Evolutionary conservation across 2,329 filamentous ascomycete genomes (phyloP), one percentile per base, ranked within the genome.

Genomic region (Paecilomyces sp.): DNA sequence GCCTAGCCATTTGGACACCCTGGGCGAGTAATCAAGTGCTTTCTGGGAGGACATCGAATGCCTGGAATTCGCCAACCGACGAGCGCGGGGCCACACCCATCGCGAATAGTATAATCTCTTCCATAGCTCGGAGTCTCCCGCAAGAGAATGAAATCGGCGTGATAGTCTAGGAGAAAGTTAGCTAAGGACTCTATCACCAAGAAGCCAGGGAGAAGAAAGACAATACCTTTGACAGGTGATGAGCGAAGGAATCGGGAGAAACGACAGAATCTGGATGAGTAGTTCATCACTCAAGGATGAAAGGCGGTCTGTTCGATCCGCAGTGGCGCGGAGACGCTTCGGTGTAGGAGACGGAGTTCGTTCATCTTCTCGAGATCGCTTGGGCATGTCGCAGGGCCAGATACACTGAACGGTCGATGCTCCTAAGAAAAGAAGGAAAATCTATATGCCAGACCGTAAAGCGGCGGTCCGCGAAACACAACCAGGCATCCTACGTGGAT

Each of bases 111-210:
- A 99, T 56, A 91, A 85, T 13, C 84, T 83, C 73, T 93, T 94
- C 94, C 94, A 99, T 59, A 97, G 79, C 71, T 97, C 91, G 0
- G 89, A 88, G 73, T 97, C 94, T 58, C 83, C 82, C 7, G 90
- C 83, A 18, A 97, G 82, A 47, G 80, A 81, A 66, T 86, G 81
- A 69, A 96, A 89, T 61, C 89, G 90, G 58, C 78, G 85, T 1
- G 91, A 97, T n/a, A 75, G 52, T 57, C 68, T 75, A 53, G 11
- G 30, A 36, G 25, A 31, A 34, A 55, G 34, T 63, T 22, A 61
- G 24, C 24, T 36, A 18, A 28, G 30, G 33, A 25, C 50, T 15
- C 4, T 31, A 7, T 9, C 5, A 67, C 13, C 55, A 57, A 31
- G 9, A 41, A 41, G 18, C 24, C 13, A 33, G 7, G 36, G 41